Conservation (phyloP, 306 rosid genomes). For the Cucumis sativus region Cucumber_9930_V3 NC_026659.2:5536501-5537000, state of each 20-base stretch:
- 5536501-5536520: too few species aligned
- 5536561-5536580: not conserved
- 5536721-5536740: not conserved
- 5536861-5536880: too few species aligned
- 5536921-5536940: too few species aligned
- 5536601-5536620: not conserved
- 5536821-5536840: too few species aligned
- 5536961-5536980: not conserved
- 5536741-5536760: too few species aligned
- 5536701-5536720: not conserved
- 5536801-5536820: not conserved
- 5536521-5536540: too few species aligned
- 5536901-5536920: too few species aligned
- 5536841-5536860: too few species aligned
- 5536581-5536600: not conserved
- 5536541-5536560: too few species aligned
- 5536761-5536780: too few species aligned
- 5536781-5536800: not conserved
- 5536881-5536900: too few species aligned
- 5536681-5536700: not conserved
- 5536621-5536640: not conserved
- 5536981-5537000: not conserved
- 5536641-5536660: not conserved
- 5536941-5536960: too few species aligned
- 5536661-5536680: not conserved